Evolutionary conservation across 2,329 filamentous ascomycete species (phyloP).

Genomic region (Blastomyces silverae): DNA sequence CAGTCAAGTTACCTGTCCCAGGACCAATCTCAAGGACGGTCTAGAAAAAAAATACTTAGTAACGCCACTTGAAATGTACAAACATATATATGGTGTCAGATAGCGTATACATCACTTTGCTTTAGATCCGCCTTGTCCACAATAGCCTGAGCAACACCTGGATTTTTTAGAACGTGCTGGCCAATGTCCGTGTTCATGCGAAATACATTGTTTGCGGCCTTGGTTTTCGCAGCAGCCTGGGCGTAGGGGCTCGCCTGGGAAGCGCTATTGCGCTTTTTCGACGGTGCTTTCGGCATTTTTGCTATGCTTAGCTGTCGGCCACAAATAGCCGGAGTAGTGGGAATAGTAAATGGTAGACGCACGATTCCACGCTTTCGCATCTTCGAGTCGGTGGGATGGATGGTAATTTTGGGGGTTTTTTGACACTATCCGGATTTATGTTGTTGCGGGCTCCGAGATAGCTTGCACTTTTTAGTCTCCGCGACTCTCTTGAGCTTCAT

Average conservation of each 20-base stretch:
- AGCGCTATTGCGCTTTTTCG: constrained; percentile 49
- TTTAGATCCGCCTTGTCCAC: constrained; percentile 84
- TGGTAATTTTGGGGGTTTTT: constrained; percentile 3
- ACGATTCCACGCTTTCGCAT: not conserved
- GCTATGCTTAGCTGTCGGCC: constrained; percentile 5
- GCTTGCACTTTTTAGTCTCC: not conserved
- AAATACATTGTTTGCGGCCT: constrained; percentile 74
- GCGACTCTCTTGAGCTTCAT: not conserved
- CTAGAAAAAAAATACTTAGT: constrained; percentile 31
- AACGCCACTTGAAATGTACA: not conserved
- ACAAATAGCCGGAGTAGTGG: not conserved
- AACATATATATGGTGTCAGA: not conserved
- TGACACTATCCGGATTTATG: constrained; percentile 7
- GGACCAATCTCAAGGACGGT: constrained; percentile 88
- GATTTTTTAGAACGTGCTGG: constrained; percentile 89
- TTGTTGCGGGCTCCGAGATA: constrained; percentile 10
- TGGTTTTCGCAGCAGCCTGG: constrained; percentile 43
- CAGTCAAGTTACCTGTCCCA: constrained; percentile 77
- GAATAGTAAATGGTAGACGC: not conserved
- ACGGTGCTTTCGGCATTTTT: constrained; percentile 50
- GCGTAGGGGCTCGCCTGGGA: constrained; percentile 36
- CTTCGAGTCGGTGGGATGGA: constrained; percentile 1
- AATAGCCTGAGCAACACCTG: constrained; percentile 72
- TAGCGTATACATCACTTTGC: constrained; percentile 59
- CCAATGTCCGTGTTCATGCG: constrained; percentile 93